Evolutionary conservation across 1,284 basidiomycete genomes (phyloP).

Genomic region (Cutaneotrichosporon cyanovorans): DNA sequence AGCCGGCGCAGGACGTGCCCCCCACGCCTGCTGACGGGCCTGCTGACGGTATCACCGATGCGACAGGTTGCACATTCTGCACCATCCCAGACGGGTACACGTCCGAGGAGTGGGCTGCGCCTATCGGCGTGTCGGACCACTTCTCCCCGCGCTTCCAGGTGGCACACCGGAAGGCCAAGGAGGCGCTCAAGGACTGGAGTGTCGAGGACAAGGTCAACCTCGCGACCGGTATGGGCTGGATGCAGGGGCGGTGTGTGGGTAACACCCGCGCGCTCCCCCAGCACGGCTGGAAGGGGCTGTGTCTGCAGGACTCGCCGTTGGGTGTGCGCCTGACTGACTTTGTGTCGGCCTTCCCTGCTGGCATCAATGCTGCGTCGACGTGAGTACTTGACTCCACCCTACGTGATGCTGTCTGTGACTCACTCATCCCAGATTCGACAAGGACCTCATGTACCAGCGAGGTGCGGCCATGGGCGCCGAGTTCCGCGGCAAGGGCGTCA

Average conservation of each 20-base stretch:
- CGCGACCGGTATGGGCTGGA: slow-evolving; percentile 47
- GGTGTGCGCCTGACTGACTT: slow-evolving; percentile 60
- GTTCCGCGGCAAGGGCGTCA: slow-evolving; percentile 68
- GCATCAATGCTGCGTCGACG: slow-evolving; percentile 64
- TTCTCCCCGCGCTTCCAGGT: slow-evolving; percentile 20
- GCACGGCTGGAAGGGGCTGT: slow-evolving; percentile 61
- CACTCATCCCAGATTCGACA: slow-evolving; percentile 52
- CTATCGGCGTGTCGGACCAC: slow-evolving; percentile 11
- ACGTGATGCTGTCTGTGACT: neutral
- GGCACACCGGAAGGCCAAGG: slow-evolving; percentile 38
- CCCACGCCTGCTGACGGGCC: no score
- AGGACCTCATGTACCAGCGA: slow-evolving; percentile 62
- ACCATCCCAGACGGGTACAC: slow-evolving; percentile 22
- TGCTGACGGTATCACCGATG: no score
- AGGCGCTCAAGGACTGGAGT: slow-evolving; percentile 42
- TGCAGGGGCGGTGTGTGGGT: slow-evolving; percentile 54
- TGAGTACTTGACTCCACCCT: no score
- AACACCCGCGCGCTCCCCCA: slow-evolving; percentile 58
- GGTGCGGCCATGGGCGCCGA: slow-evolving; percentile 70
- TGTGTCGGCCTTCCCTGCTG: slow-evolving; percentile 63
- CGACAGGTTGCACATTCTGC: no score
- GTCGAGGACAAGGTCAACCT: slow-evolving; percentile 48
- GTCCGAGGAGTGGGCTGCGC: slow-evolving; percentile 17
- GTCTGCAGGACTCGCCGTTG: slow-evolving; percentile 51
- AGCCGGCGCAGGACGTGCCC: no score